Evolutionary conservation across 306 rosid genomes (phyloP).

Genomic region (Adenanthera pavonina): DNA sequence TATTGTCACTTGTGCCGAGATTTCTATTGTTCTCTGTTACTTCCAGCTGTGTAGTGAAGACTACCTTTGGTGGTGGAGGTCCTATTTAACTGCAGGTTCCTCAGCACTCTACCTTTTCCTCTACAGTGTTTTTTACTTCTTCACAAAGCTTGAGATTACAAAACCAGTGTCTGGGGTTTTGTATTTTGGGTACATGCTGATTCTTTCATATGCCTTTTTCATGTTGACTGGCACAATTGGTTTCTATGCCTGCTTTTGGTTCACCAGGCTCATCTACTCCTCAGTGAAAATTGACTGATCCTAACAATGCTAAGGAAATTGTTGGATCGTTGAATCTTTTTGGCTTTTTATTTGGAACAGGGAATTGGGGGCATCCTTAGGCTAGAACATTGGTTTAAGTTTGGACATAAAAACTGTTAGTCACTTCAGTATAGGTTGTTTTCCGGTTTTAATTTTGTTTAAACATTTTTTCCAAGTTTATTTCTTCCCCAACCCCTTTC

Average conservation of each 20-base stretch:
- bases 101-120: conserved; percentile 77
- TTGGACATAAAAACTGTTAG: conserved; percentile 43
- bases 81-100: conserved; percentile 76
- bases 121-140: conserved; percentile 74
- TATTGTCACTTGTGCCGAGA: conserved; percentile 73
- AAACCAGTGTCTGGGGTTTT: conserved; percentile 72
- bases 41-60: conserved; percentile 85
- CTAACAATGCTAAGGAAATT: conserved; percentile 10
- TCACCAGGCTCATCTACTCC: conserved; percentile 79
- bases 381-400: conserved; percentile 42
- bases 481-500: neutral
- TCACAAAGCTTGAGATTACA: conserved; percentile 72
- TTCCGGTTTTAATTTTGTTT: conserved; percentile 9
- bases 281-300: conserved; percentile 72
- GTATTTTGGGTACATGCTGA: conserved; percentile 78
- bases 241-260: conserved; percentile 79
- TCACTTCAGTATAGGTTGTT: conserved; percentile 45
- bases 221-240: conserved; percentile 80
- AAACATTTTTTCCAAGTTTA: neutral
- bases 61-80: conserved; percentile 86
- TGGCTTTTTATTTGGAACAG: conserved; percentile 30
- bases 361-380: conserved; percentile 15
- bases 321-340: conserved; percentile 10
- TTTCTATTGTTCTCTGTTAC: conserved; percentile 77
- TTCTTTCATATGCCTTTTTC: conserved; percentile 67